Evolutionary conservation across 441 rosid species (phyloP).

Genomic region (Geranium incanum): DNA sequence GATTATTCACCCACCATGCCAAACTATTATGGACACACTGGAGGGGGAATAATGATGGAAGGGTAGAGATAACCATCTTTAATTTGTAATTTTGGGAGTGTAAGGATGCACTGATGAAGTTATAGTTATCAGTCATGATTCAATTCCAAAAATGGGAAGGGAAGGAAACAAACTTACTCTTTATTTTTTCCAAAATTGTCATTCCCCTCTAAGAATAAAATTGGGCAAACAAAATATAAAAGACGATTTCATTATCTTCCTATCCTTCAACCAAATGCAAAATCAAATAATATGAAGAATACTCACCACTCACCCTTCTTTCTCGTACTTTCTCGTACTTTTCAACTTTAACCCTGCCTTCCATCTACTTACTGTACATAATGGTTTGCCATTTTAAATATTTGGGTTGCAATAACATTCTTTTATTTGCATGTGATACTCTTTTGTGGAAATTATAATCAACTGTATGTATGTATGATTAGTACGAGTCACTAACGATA

Average conservation of each 20-base stretch:
- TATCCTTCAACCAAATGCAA: background rate
- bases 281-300: background rate
- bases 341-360: no score
- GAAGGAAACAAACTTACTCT: background rate
- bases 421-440: background rate
- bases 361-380: background rate
- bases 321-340: no score
- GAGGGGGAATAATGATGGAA: background rate
- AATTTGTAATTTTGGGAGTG: background rate
- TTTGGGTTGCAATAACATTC: background rate
- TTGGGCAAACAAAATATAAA: background rate
- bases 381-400: background rate
- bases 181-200: background rate
- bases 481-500: no score
- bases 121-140: no score
- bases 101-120: no score
- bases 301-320: background rate
- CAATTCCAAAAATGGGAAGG: background rate
- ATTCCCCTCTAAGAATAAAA: background rate
- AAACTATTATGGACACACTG: background rate
- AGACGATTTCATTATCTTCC: background rate
- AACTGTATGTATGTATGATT: no score
- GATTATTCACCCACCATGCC: background rate
- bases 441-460: background rate
- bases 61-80: background rate